Conservation (phyloP, 23 red algal species). For the Gracilaria vermiculophylla region DNA sequence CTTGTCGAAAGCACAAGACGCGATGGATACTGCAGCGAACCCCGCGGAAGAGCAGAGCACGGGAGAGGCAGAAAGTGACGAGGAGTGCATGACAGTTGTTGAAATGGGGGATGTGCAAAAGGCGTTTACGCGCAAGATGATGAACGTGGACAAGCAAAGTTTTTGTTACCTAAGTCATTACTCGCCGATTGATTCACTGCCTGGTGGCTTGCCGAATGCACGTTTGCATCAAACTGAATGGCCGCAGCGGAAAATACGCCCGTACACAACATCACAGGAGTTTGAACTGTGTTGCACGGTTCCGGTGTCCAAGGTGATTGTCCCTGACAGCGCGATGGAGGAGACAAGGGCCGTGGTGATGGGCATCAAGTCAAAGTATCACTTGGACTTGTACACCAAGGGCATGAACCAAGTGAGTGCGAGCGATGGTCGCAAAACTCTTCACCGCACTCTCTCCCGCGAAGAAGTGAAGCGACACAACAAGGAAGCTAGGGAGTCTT, state of each 20-base stretch:
- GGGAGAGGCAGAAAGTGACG: neutral
- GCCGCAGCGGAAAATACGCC: conserved; percentile 8
- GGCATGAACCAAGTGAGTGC: neutral
- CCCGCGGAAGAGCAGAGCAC: neutral
- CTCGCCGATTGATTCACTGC: neutral
- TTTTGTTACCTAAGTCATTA: neutral
- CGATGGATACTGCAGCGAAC: neutral
- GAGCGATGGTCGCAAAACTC: neutral
- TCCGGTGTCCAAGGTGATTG: neutral
- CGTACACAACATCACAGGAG: neutral
- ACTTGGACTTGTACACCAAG: neutral
- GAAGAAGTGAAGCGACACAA: neutral
- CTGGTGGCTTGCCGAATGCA: neutral
- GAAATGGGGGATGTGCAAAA: neutral
- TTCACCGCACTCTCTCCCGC: neutral
- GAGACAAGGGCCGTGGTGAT: neutral
- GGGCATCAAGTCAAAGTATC: neutral
- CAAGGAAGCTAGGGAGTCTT: neutral
- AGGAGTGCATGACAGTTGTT: neutral
- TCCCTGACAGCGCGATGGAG: neutral
- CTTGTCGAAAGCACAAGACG: neutral
- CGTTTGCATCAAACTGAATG: neutral
- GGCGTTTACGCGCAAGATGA: neutral
- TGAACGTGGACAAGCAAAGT: neutral
- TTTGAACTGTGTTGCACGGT: neutral